Evolutionary conservation across 352 stramenopile genomes (phyloP), one percentile per base, ranked within the genome.

Genomic region (Globisporangium okanoganense): DNA sequence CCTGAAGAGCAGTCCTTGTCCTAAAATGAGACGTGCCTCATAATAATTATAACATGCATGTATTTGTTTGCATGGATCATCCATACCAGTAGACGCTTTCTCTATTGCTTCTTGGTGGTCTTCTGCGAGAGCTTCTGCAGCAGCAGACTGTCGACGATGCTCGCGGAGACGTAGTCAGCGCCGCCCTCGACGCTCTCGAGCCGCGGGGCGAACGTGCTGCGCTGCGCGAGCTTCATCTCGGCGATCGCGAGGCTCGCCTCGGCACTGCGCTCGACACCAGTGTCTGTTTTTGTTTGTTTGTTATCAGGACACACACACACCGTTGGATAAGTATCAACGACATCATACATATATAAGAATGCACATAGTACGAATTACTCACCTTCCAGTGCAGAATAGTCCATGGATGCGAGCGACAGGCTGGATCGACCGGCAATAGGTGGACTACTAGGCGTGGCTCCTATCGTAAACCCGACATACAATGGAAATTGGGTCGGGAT

Each of bases 111-210:
- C 22, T 50, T 63, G 52, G 33, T 24, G 7, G 27, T 31, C 33
- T 13, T 24, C 18, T 38, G 43, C 35, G 66, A 63, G 44, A 70
- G 53, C 56, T 72, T 55, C 33, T 88, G 69, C 4, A 92, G 70
- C 38, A 92, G 57, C 36, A 92, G 62, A 44, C 79, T 92, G 65
- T 90, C 83, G 62, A 92, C 82, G 44, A 92, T 88, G 52, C 81
- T 91, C 10, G 83, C 73, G 2, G 83, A 80, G n/a, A 92, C 79
- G 58, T 92, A 92, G 71, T 92, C 83, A 3, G 83, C 83, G 22
- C 83, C 83, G 58, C 83, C 83, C 57, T 92, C 83, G 38, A 87
- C 65, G 54, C 66, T 83, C 67, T 92, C 83, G 12, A 92, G 73
- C 7, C 76, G 60, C 10, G 78, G 66, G 5, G 65, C 57, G 64